Evolutionary conservation across 2,329 filamentous ascomycete species (phyloP).

Genomic region (Chrysoporthe austroafricana): DNA sequence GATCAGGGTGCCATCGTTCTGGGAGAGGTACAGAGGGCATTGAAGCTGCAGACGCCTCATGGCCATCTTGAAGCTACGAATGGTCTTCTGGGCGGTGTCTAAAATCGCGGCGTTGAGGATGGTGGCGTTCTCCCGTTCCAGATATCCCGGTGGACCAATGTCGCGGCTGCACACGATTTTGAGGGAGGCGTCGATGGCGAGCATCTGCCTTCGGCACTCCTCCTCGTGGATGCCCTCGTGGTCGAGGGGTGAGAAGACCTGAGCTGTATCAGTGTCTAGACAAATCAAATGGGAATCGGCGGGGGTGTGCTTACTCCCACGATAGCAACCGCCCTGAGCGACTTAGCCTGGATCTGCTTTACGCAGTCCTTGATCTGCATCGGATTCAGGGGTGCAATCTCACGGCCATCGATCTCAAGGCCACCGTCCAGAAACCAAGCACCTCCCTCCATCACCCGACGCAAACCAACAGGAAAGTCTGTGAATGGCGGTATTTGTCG

Average conservation of each 20-base stretch:
- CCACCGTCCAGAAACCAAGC: conserved; percentile 49
- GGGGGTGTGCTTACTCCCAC: conserved; percentile 25
- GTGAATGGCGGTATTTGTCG: conserved; percentile 54
- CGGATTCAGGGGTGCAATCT: conserved; percentile 47
- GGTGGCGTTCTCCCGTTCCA: conserved; percentile 67
- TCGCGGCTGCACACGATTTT: conserved; percentile 56
- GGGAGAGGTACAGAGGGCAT: conserved; percentile 63
- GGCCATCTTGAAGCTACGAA: conserved; percentile 58
- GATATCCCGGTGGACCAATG: conserved; percentile 57
- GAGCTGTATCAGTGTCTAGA: neutral
- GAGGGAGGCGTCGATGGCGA: conserved; percentile 41
- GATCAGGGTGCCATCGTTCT: conserved; percentile 67
- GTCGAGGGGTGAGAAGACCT: conserved; percentile 58
- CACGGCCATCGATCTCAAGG: conserved; percentile 37
- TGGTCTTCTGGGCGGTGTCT: conserved; percentile 59
- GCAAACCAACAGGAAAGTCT: conserved; percentile 57
- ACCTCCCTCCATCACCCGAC: conserved; percentile 50
- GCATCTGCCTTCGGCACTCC: conserved; percentile 49
- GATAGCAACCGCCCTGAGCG: conserved; percentile 36
- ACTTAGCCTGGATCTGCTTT: neutral
- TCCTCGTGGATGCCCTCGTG: conserved; percentile 50
- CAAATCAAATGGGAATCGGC: neutral
- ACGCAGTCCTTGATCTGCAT: conserved; percentile 37
- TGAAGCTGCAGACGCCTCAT: conserved; percentile 52
- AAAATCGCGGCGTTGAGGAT: conserved; percentile 68